Base-by-base conservation (phyloP, 2,329 filamentous ascomycete genomes). In the Neoascochyta sp. region DNA sequence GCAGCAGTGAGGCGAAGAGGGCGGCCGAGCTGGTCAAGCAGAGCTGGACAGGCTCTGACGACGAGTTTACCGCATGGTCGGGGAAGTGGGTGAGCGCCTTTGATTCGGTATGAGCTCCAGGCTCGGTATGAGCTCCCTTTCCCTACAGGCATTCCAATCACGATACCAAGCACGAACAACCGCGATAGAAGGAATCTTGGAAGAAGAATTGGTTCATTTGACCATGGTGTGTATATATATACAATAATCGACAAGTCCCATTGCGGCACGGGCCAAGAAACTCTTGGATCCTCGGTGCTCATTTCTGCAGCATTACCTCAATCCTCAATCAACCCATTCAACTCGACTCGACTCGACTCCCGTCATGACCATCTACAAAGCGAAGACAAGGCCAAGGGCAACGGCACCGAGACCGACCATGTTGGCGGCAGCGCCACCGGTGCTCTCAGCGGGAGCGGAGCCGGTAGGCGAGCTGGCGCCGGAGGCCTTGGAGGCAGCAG, bases 11-110 rank as follows among this genome's bases (percentile, higher is more conserved):
- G 28, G 80, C 82, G 0, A 74, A 75, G 43, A 66, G 62, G 1
- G 74, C 72, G 0, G 70, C 74, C 0, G 71, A 76, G 33, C 53
- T 81, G 26, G 61, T 86, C 9, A 66, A 67, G 27, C 65, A 69
- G 36, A 69, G 71, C 12, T 89, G 84, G 83, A 63, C 74, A 3
- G 80, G 74, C 0, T 63, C 73, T 25, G 70, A 75, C 11, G 88
- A 95, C 50, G 85, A 83, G 50, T 94, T 93, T 53, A 83, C 80
- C 0, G 69, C 75, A 10, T 94, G 88, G 88, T 78, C 74, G n/a
- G 69, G 66, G 27, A 76, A 73, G 28, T 79, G 74, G 73, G 36
- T 60, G 20, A 63, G 60, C 25, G 67, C 69, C 14, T 44, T 73
- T 32, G 60, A 66, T 13, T 62, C 65, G 39, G 37, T 37, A 12